A percentile compares a stretch with the other conserved stretches of the same genome.
Evolutionary conservation across 495 filamentous ascomycete genomes (phyloP).

Genomic region (Tricharina praecox): DNA sequence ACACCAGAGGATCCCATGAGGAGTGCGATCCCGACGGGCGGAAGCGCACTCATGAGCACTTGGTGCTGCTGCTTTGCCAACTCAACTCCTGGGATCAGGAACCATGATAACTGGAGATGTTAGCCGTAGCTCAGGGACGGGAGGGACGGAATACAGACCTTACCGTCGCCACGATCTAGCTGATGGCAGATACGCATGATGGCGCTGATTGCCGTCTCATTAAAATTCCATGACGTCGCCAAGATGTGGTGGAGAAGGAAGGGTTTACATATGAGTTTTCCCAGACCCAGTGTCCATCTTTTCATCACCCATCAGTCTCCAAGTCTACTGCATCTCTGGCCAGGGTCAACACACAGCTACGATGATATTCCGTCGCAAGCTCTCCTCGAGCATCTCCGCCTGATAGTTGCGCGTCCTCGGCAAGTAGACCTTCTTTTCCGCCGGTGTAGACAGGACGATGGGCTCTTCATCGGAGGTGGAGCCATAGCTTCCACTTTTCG

Average conservation of each 20-base stretch:
- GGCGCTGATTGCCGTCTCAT: constrained; percentile 38
- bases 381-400: constrained; percentile 76
- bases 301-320: neutral
- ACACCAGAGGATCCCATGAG: constrained; percentile 50
- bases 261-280: constrained; percentile 68
- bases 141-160: no score
- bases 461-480: no score
- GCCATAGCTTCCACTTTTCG: no score
- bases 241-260: neutral
- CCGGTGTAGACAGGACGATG: no score
- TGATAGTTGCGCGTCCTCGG: constrained; percentile 54
- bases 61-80: constrained; percentile 57
- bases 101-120: constrained; percentile 39
- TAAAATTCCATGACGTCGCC: neutral
- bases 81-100: constrained; percentile 61
- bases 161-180: constrained; percentile 45
- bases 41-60: constrained; percentile 45
- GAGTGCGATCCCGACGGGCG: constrained; percentile 42
- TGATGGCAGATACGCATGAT: constrained; percentile 59
- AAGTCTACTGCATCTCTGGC: neutral
- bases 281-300: constrained; percentile 91
- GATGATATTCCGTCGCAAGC: constrained; percentile 63
- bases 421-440: neutral
- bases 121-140: no score
- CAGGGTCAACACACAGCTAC: constrained; percentile 44